Conservation (phyloP, 2,329 filamentous ascomycete genomes). For the Aspergillus spinulosporus region DNA sequence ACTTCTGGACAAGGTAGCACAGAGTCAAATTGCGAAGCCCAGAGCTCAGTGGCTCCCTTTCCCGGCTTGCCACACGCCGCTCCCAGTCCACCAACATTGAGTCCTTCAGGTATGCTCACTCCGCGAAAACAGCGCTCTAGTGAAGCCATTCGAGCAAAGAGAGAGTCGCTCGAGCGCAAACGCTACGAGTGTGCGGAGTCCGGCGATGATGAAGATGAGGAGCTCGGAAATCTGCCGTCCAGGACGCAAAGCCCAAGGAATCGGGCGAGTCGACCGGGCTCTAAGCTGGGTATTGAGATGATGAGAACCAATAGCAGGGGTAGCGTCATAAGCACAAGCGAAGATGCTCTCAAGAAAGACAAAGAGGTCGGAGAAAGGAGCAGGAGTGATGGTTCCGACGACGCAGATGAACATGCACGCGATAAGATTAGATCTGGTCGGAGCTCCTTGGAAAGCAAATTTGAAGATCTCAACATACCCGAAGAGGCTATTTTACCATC, state of each 20-base stretch:
- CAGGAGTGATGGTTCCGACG: constrained; percentile 24
- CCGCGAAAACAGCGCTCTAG: constrained; percentile 66
- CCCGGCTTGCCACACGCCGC: constrained; percentile 60
- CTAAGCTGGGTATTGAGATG: constrained; percentile 94
- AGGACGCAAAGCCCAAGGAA: constrained; percentile 53
- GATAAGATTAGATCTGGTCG: constrained; percentile 26
- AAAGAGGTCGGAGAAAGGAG: constrained; percentile 36
- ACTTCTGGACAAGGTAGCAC: constrained; percentile 21
- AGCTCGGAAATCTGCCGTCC: constrained; percentile 64
- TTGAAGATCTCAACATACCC: constrained; percentile 37
- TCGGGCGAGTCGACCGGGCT: constrained; percentile 66
- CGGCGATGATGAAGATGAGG: constrained; percentile 93
- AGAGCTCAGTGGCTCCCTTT: constrained; percentile 41
- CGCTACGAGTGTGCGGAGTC: constrained; percentile 76
- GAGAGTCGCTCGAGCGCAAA: constrained; percentile 72
- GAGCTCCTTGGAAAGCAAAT: constrained; percentile 32
- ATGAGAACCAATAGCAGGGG: constrained; percentile 95
- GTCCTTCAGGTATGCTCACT: constrained; percentile 49
- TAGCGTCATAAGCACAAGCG: constrained; percentile 60
- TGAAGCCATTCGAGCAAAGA: constrained; percentile 72
- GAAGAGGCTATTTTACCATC: constrained; percentile 34
- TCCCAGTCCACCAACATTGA: constrained; percentile 65
- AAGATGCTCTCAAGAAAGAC: constrained; percentile 40
- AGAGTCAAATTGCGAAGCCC: constrained; percentile 23
- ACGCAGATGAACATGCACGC: constrained; percentile 24